phyloP scores from a whole-genome alignment of 257 asterid genomes.

The Verbena officinalis region DNA sequence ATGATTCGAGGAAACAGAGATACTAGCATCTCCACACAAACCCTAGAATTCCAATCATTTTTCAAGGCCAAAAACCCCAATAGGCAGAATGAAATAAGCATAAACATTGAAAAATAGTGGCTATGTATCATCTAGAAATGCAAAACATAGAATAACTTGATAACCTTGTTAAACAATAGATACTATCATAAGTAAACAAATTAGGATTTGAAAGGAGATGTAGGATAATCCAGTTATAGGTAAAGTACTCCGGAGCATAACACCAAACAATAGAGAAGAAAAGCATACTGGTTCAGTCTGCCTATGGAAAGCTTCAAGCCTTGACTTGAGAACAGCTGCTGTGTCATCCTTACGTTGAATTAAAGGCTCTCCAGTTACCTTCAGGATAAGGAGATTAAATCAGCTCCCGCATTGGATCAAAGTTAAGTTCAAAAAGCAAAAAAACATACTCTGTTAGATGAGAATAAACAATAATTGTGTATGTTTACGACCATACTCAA shows the following conservation, averaged over 20 bases:
- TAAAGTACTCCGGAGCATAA: neutral
- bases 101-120: neutral
- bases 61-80: neutral
- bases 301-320: conserved; percentile 86
- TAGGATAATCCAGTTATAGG: conserved; percentile 1
- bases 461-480: neutral
- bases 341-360: conserved; percentile 93
- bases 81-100: neutral
- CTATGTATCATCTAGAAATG: neutral
- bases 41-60: conserved; percentile 3
- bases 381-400: conserved; percentile 31
- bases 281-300: conserved; percentile 79
- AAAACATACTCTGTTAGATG: neutral
- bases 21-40: neutral
- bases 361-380: conserved; percentile 80
- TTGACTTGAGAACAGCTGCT: conserved; percentile 79
- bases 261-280: conserved; percentile 10
- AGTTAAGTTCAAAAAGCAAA: conserved; percentile 14
- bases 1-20: too few species aligned
- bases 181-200: neutral
- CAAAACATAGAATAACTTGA: conserved; percentile 9
- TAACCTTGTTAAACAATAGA: conserved; percentile 5
- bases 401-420: conserved; percentile 22
- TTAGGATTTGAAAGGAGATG: neutral
- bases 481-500: neutral